Evolutionary conservation across 306 rosid species (phyloP).

Genomic region (Rubus idaeus): DNA sequence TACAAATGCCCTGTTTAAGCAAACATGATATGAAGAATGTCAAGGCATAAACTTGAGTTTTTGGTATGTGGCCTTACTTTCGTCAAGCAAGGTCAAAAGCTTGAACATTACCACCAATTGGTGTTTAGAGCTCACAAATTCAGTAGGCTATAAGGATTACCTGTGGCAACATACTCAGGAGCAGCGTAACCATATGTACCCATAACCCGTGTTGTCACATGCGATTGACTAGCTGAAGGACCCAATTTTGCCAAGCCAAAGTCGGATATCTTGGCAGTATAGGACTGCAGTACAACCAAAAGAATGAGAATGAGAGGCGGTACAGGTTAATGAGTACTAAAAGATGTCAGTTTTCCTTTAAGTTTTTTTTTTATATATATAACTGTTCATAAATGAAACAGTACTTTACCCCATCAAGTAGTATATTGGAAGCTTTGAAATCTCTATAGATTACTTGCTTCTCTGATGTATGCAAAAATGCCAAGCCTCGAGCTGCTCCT

Average conservation of each 20-base stretch:
- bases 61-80: not conserved
- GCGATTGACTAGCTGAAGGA: conserved; percentile 96
- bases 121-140: conserved; percentile 9
- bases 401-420: conserved; percentile 78
- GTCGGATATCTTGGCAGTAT: conserved; percentile 87
- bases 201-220: conserved; percentile 91
- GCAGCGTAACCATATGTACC: conserved; percentile 98
- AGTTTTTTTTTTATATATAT: not conserved
- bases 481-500: conserved; percentile 91
- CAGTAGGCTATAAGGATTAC: conserved; percentile 30
- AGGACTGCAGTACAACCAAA: conserved; percentile 49
- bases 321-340: not conserved
- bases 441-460: conserved; percentile 87
- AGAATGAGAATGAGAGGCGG: not conserved
- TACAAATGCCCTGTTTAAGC: conserved; percentile 71
- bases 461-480: conserved; percentile 86
- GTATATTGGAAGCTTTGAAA: conserved; percentile 91
- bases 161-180: conserved; percentile 91
- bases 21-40: conserved; percentile 4
- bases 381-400: not conserved
- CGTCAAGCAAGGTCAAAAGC: not conserved
- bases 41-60: not conserved
- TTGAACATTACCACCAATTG: not conserved
- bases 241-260: conserved; percentile 96
- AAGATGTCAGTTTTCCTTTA: not conserved